Conservation (phyloP, 495 filamentous ascomycete genomes). For the Podospora anserina region DNA sequence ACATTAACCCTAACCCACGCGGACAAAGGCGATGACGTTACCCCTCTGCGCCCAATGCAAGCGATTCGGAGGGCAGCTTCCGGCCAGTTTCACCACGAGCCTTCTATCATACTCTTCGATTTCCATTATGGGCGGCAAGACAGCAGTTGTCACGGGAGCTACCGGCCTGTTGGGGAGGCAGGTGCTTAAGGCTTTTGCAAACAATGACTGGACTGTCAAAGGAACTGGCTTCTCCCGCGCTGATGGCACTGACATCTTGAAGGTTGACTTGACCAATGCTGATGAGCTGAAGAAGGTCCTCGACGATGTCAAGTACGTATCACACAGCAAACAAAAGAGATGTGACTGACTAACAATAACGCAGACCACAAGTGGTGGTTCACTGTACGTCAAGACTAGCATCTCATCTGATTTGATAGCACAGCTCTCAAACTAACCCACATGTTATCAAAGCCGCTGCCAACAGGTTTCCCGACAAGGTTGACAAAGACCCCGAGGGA, state of each 20-base stretch:
- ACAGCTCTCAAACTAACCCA: background rate
- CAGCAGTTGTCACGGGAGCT: constrained; percentile 78
- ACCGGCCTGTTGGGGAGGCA: constrained; percentile 81
- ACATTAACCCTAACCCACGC: constrained; percentile 3
- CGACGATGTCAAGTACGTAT: constrained; percentile 59
- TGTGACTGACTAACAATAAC: constrained; percentile 13
- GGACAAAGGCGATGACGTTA: constrained; percentile 13
- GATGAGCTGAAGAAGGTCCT: constrained; percentile 61
- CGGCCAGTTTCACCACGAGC: background rate
- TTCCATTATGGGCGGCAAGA: constrained; percentile 34
- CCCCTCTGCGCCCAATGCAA: constrained; percentile 10
- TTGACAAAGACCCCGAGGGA: constrained; percentile 72
- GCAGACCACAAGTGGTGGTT: constrained; percentile 74
- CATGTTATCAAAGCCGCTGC: constrained; percentile 55
- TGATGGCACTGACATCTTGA: constrained; percentile 67
- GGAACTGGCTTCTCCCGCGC: constrained; percentile 77
- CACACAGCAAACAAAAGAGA: background rate
- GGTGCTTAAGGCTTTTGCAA: constrained; percentile 69
- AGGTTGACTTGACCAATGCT: constrained; percentile 66
- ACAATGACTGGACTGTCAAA: constrained; percentile 66
- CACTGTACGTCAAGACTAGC: constrained; percentile 60
- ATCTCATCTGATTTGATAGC: background rate
- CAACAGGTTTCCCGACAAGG: constrained; percentile 85
- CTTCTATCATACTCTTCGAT: background rate
- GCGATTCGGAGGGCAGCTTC: constrained; percentile 5